Conservation (phyloP, 2,329 filamentous ascomycete species). For the Pseudogymnoascus sp. region DNA sequence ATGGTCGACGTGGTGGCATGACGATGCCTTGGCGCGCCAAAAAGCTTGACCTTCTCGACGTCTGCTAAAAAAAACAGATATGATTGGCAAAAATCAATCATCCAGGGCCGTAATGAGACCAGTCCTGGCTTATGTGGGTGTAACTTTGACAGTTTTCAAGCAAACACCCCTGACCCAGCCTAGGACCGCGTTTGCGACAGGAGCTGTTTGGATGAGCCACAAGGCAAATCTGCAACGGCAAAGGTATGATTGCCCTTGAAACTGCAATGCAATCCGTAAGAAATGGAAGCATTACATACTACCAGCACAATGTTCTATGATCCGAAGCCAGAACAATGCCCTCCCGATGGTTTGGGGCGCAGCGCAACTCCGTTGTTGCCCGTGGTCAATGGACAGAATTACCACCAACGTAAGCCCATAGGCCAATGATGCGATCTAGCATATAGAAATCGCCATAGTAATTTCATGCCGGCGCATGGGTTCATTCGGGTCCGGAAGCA, state of each 20-base stretch:
- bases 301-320: background rate
- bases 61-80: background rate
- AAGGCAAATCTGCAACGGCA: background rate
- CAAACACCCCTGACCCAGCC: background rate
- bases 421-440: background rate
- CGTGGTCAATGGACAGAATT: background rate
- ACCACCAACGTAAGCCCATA: background rate
- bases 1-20: background rate
- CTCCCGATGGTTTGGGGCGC: background rate
- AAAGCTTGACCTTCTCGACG: background rate
- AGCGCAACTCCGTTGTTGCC: background rate
- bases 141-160: slow-evolving; percentile 5
- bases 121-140: background rate
- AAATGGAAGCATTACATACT: background rate
- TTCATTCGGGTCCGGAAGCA: background rate
- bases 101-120: background rate
- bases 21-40: background rate
- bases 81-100: background rate
- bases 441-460: background rate
- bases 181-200: slow-evolving; percentile 1
- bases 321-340: slow-evolving; percentile 1
- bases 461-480: background rate
- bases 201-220: background rate
- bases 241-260: slow-evolving; percentile 1
- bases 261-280: slow-evolving; percentile 1